Percentiles rank a stretch among this genome's conserved stretches.
phyloP scores from a whole-genome alignment of 2,329 filamentous ascomycete species.

The Grosmannia serpens region DNA sequence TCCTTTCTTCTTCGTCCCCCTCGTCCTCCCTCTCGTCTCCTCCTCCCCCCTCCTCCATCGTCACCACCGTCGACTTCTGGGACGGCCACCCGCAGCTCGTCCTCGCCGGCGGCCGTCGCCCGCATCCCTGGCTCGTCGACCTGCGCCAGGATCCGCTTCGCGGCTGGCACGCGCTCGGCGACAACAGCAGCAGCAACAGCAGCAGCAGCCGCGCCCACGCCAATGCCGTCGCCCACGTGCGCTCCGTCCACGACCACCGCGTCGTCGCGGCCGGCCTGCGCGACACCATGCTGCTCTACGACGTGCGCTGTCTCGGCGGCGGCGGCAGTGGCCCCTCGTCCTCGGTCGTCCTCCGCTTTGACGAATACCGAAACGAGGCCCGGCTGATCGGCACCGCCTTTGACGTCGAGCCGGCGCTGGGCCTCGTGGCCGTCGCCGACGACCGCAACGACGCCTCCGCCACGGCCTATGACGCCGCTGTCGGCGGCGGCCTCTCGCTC shows the following conservation, averaged over 20 bases:
- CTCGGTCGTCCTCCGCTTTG: constrained; percentile 30
- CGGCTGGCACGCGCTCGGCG: constrained; percentile 1
- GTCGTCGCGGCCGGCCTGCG: constrained; percentile 41
- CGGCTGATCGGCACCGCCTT: constrained; percentile 25
- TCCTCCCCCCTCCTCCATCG: not conserved
- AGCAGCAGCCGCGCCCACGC: not conserved
- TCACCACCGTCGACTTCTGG: constrained; percentile 10
- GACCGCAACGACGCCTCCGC: not conserved
- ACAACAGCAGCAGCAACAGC: not conserved
- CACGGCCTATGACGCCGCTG: constrained; percentile 19
- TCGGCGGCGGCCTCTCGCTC: constrained; percentile 33
- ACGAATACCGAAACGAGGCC: constrained; percentile 36
- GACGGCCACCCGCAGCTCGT: constrained; percentile 28
- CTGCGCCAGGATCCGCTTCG: constrained; percentile 23
- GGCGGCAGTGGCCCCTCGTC: constrained; percentile 15
- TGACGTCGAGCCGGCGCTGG: constrained; percentile 38
- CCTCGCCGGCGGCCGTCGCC: constrained; percentile 36
- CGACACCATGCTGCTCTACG: constrained; percentile 42
- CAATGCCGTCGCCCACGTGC: constrained; percentile 29
- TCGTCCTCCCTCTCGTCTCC: no score
- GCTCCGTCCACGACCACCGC: constrained; percentile 34
- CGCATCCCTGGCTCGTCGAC: constrained; percentile 34
- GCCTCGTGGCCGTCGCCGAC: constrained; percentile 39
- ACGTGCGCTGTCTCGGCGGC: constrained; percentile 28
- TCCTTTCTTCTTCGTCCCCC: no score